phyloP scores from a whole-genome alignment of 129 eudicot species.

The Artemisia annua region DNA sequence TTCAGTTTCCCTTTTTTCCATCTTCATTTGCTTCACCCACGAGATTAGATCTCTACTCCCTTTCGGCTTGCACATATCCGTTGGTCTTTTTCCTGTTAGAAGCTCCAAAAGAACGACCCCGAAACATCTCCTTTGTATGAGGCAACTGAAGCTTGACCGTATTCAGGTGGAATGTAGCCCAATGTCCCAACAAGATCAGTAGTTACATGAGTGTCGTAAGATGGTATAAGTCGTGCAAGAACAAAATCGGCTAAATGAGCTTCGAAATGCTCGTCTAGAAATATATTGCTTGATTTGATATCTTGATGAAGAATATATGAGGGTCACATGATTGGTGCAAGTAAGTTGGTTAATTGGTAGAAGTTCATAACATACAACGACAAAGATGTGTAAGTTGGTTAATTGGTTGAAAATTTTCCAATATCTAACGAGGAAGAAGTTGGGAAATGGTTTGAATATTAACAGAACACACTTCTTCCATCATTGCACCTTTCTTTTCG shows the following conservation, averaged over 20 bases:
- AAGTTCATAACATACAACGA: too few species aligned
- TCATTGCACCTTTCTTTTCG: too few species aligned
- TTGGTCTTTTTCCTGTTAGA: constrained; percentile 66
- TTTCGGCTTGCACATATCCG: constrained; percentile 25
- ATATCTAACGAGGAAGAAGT: too few species aligned
- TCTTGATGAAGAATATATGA: constrained; percentile 78
- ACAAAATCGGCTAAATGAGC: constrained; percentile 84
- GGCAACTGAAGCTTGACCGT: constrained; percentile 74
- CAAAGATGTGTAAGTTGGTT: too few species aligned
- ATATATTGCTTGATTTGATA: constrained; percentile 75
- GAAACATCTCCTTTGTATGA: constrained; percentile 78
- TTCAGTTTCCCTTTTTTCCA: constrained; percentile 53
- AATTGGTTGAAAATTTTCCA: too few species aligned
- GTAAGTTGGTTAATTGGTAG: too few species aligned
- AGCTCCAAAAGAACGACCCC: constrained; percentile 87
- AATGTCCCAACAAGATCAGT: constrained; percentile 80
- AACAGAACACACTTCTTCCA: too few species aligned
- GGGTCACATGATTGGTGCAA: constrained; percentile 77
- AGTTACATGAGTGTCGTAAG: constrained; percentile 68
- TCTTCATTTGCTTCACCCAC: constrained; percentile 35
- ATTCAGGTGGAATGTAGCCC: constrained; percentile 83
- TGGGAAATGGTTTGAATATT: too few species aligned
- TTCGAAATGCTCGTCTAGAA: constrained; percentile 58
- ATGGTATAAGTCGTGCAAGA: constrained; percentile 66
- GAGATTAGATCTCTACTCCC: too few species aligned